Evolutionary conservation across 768 basidiomycete genomes (phyloP), one percentile per base, ranked within the genome.

Genomic region (Amanita inopinata): DNA sequence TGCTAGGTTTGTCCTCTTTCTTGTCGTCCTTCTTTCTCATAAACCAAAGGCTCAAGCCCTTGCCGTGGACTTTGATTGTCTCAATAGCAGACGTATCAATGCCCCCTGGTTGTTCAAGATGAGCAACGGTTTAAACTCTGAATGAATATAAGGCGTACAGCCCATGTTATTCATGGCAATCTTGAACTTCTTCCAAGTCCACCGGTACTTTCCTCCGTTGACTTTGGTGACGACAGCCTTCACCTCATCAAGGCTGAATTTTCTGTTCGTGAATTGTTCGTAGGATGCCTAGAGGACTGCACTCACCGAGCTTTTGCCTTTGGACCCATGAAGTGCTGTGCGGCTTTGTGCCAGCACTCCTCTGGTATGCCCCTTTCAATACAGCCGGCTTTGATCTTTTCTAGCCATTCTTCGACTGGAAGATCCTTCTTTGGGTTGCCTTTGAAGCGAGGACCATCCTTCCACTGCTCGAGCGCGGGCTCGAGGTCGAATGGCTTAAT

Each of bases 121-220:
- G 6, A n/a, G 11, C 22, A 23, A 36, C 18, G n/a, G 12, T 14
- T 28, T 8, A 44, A 2, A 5, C 32, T 8, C 5, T 23, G n/a
- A 40, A 25, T 34, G 18, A 31, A 31, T 20, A 46, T 31, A 22
- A 22, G 30, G 71, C 85, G 58, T 52, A 87, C 85, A 87, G 33
- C 83, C 81, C 82, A 88, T 83, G 57, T 76, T 87, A 46, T 69
- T 63, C 75, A 88, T 79, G 3, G 84, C 85, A 40, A 82, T 66
- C 61, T 71, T 78, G 64, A 81, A 88, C 51, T 76, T 83, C 64
- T 85, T 83, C 85, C 85, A 88, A 48, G 72, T 80, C 85, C 85
- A 88, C 38, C 75, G 67, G 54, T 87, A 87, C 51, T 76, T 79
- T 10, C 82, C 82, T 8, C 82, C 84, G 47, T 86, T 73, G 49